Base-by-base conservation (phyloP, 1,139 yeast genomes). In the Hansenula lynferdii region DNA sequence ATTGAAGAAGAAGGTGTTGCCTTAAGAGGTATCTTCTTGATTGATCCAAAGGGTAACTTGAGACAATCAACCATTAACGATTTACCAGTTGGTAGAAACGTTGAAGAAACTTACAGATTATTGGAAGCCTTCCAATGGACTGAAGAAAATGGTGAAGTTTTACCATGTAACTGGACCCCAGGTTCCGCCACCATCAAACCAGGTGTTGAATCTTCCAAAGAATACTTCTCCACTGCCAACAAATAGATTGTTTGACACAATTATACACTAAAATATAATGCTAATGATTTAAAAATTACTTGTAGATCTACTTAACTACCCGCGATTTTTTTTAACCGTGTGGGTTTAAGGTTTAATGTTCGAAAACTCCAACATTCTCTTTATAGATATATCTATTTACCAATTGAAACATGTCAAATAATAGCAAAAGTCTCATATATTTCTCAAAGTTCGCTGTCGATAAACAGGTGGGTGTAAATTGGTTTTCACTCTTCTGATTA, bases 121-220 rank as follows among this genome's bases (percentile, higher is more conserved):
- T 80, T 92, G 53, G 97, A 92, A 66, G 97, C 97, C 58, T 90
- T 92, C 96, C 95, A 90, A 76, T 89, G 92, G 87, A 84, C 96
- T 61, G 96, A 90, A 70, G 84, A 86, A 77, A 73, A 90, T 79
- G 96, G 97, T 72, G 96, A 92, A 72, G 97, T 92, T 55, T 86
- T 96, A 73, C 97, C 97, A 59, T 97, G 97, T 67, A 90, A 89
- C 94, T 92, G 98, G 97, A 85, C 86, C 58, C 90, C 94, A 71
- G 97, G 97, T 73, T 67, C 87, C 48, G 95, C 85, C 61, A 85
- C 96, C 70, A 90, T 90, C 75, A 83, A 85, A 70, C 92, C 96
- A 60, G 84, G 76, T 57, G 92, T 87, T 56, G 75, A 68, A 41
- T 79, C 75, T 57, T 85, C 96, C 56, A 84, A 85, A 75, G 85